Evolutionary conservation across 176 grass and related monocot species (phyloP).

Genomic region (Juncus inflexus): DNA sequence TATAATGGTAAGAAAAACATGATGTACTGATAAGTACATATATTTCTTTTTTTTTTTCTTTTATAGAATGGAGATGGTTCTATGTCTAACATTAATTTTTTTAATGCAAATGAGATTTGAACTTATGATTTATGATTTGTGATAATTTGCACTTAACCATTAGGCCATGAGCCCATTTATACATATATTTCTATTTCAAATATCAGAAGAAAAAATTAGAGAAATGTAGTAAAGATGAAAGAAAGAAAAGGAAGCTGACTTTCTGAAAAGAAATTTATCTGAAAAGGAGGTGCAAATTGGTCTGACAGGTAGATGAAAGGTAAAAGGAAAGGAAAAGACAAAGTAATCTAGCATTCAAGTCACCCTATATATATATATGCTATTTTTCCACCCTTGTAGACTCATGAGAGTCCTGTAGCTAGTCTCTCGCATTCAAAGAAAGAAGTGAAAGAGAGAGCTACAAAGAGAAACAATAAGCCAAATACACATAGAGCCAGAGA

Average conservation of each 20-base stretch:
- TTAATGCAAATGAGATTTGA: too few relatives aligned
- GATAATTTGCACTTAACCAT: too few relatives aligned
- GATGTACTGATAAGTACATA: too few relatives aligned
- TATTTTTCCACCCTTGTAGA: background rate
- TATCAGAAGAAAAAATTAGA: too few relatives aligned
- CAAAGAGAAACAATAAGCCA: constrained; percentile 1
- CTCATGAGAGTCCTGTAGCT: constrained; percentile 17
- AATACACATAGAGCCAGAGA: constrained; percentile 1
- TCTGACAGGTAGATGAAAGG: constrained; percentile 44
- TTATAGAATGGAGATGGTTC: too few relatives aligned
- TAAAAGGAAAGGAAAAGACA: constrained; percentile 51
- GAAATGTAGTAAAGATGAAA: background rate
- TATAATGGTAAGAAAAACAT: too few relatives aligned
- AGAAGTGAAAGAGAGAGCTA: background rate
- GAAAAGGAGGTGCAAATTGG: constrained; percentile 27
- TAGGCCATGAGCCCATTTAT: too few relatives aligned
- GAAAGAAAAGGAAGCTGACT: constrained; percentile 20
- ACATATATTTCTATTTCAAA: too few relatives aligned
- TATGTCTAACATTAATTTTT: too few relatives aligned
- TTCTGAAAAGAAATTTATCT: constrained; percentile 18
- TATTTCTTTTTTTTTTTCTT: too few relatives aligned
- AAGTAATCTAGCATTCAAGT: constrained; percentile 24
- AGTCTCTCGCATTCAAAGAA: constrained; percentile 7
- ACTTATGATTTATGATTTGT: too few relatives aligned
- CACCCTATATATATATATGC: constrained; percentile 27